Conservation (phyloP, 2,329 filamentous ascomycete species). For the Aspergillus flavus region DNA sequence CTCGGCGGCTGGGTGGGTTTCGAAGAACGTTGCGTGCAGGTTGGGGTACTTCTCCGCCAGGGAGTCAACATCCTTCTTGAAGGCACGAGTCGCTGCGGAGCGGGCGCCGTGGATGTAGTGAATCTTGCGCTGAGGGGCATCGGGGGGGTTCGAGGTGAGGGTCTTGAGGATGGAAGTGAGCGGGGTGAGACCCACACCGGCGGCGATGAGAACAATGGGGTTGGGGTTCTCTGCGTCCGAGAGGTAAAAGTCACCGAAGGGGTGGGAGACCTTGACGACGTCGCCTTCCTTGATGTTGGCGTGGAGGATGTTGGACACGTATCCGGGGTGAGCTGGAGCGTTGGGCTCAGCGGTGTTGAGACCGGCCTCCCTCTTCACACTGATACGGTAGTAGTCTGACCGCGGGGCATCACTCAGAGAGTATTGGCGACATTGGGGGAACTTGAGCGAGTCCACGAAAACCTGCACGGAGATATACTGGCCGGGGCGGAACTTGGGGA, state of each 20-base stretch:
- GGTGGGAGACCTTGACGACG: constrained; percentile 66
- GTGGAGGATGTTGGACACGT: constrained; percentile 71
- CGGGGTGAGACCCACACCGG: constrained; percentile 63
- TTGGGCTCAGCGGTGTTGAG: constrained; percentile 49
- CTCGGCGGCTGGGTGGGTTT: constrained; percentile 51
- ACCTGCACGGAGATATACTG: constrained; percentile 71
- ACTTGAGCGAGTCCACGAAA: constrained; percentile 60
- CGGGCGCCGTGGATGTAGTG: constrained; percentile 64
- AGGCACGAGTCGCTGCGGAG: constrained; percentile 51
- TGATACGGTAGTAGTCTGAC: constrained; percentile 68
- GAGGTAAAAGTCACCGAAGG: constrained; percentile 62
- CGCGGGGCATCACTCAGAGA: constrained; percentile 68
- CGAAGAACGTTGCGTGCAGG: constrained; percentile 61
- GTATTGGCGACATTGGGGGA: constrained; percentile 71
- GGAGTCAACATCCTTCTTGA: constrained; percentile 55
- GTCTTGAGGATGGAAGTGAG: constrained; percentile 64
- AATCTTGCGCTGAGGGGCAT: constrained; percentile 50
- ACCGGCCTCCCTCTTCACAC: constrained; percentile 68
- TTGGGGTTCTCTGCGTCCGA: constrained; percentile 41
- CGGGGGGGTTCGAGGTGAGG: constrained; percentile 44
- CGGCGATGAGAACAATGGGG: constrained; percentile 64
- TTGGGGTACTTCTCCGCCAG: constrained; percentile 49
- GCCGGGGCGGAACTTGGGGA: constrained; percentile 68
- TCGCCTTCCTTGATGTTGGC: constrained; percentile 64
- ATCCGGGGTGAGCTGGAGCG: constrained; percentile 59